Evolutionary conservation across 2,329 filamentous ascomycete genomes (phyloP), one percentile per base, ranked within the genome.

Genomic region (Phialophora chinensis): DNA sequence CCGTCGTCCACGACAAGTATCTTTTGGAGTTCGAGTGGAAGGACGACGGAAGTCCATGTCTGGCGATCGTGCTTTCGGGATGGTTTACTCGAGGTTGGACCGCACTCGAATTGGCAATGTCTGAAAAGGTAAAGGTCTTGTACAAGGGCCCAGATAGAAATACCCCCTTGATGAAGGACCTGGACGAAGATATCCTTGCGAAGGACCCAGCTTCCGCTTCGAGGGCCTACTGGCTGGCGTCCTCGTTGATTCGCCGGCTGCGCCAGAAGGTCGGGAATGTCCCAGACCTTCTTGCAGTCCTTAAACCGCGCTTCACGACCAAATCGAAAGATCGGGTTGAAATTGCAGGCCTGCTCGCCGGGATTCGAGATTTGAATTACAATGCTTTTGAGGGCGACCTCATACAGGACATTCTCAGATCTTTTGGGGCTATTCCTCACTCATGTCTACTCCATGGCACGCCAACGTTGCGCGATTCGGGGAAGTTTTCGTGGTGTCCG

Each of bases 71-170:
- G 17, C 44, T 49, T 49, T 49, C 44, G 11, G 44, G 44, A 49
- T 49, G 44, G 44, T 49, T 49, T 49, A 49, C 44, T 49, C 44
- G 44, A 49, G 44, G 44, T 49, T 49, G 44, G 44, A 20, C 44
- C 2, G 44, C 44, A 11, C 44, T 49, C 17, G 44, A 49, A 49
- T 20, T 49, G 44, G 44, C 44, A n/a, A 49, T 49, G 44, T 49
- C 44, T 11, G 44, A 49, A 23, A 49, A 49, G 44, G 44, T 49
- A 2, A 49, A 49, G 44, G 44, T 49, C 44, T 49, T 49, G 17
- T 49, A 49, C 23, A 49, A 49, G 44, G 44, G 44, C 44, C 17
- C 17, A 11, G 44, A 49, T 17, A 49, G 44, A 49, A 49, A 49
- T 17, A 49, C 44, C 44, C 44, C 44, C n/a, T 23, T 49, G 44